phyloP scores from a whole-genome alignment of 2,329 filamentous ascomycete species.

The Ramichloridium luteum region DNA sequence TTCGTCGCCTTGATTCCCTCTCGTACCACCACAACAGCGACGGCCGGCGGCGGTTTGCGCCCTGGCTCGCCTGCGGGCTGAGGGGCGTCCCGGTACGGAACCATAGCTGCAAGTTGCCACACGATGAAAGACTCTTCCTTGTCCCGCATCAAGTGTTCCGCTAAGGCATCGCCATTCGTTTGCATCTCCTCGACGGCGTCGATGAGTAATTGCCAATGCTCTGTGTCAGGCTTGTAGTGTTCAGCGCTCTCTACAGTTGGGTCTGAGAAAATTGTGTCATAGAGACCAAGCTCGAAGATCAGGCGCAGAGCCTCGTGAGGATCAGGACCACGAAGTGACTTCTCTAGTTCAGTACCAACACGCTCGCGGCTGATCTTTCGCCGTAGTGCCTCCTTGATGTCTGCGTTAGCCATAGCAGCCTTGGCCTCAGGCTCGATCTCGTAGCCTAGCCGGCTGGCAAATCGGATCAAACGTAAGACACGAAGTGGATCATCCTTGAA shows the following conservation, averaged over 20 bases:
- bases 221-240: slow-evolving; percentile 44
- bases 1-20: slow-evolving; percentile 74
- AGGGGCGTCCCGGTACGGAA: slow-evolving; percentile 55
- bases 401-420: slow-evolving; percentile 60
- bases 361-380: slow-evolving; percentile 87
- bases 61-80: slow-evolving; percentile 28
- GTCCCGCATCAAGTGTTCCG: slow-evolving; percentile 42
- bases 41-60: slow-evolving; percentile 44
- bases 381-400: slow-evolving; percentile 67
- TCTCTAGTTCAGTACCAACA: slow-evolving; percentile 75
- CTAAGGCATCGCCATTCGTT: slow-evolving; percentile 21
- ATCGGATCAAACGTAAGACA: slow-evolving; percentile 75
- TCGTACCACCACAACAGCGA: slow-evolving; percentile 51
- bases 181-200: slow-evolving; percentile 45
- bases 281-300: slow-evolving; percentile 55
- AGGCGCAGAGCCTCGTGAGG: slow-evolving; percentile 51
- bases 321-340: slow-evolving; percentile 70
- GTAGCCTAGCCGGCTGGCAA: slow-evolving; percentile 75
- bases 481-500: slow-evolving; percentile 90
- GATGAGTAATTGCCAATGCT: slow-evolving; percentile 53
- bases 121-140: slow-evolving; percentile 56
- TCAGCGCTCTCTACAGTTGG: slow-evolving; percentile 38
- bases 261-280: slow-evolving; percentile 62
- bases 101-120: slow-evolving; percentile 64
- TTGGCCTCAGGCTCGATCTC: slow-evolving; percentile 59